phyloP scores from a whole-genome alignment of 345 rosid species.

The Eucalyptus tenuipes region DNA sequence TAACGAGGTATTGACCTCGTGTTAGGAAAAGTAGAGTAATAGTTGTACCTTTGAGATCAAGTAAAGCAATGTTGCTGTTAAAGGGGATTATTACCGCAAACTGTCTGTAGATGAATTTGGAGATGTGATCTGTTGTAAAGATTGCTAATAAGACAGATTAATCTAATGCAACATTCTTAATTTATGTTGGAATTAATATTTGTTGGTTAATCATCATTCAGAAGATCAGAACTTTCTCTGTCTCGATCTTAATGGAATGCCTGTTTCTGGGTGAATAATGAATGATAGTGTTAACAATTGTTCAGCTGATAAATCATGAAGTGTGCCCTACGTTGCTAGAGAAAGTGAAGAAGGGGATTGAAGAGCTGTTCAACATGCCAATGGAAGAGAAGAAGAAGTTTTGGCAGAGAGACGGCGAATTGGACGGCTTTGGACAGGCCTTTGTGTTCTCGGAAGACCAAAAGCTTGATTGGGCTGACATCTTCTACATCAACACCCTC shows the following conservation, averaged over 20 bases:
- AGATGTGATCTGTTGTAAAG: neutral
- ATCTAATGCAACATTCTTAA: neutral
- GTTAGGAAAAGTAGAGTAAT: neutral
- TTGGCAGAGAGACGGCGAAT: neutral
- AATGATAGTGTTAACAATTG: too few species aligned
- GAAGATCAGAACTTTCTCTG: neutral
- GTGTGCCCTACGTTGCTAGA: neutral
- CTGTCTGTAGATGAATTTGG: neutral
- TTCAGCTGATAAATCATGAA: neutral
- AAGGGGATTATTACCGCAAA: neutral
- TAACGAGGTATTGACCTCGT: neutral
- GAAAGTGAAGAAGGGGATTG: neutral
- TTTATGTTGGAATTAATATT: neutral
- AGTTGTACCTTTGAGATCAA: neutral
- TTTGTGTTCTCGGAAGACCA: neutral
- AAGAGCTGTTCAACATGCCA: neutral
- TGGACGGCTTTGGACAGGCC: neutral
- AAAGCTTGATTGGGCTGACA: slow-evolving; percentile 6
- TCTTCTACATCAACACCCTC: neutral
- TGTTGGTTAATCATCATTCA: neutral
- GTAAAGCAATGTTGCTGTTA: neutral
- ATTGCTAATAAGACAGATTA: neutral
- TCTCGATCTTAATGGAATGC: too few species aligned
- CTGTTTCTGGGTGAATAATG: too few species aligned
- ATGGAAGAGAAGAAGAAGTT: neutral